Evolutionary conservation across 306 rosid species (phyloP).

Genomic region (Rubus idaeus): DNA sequence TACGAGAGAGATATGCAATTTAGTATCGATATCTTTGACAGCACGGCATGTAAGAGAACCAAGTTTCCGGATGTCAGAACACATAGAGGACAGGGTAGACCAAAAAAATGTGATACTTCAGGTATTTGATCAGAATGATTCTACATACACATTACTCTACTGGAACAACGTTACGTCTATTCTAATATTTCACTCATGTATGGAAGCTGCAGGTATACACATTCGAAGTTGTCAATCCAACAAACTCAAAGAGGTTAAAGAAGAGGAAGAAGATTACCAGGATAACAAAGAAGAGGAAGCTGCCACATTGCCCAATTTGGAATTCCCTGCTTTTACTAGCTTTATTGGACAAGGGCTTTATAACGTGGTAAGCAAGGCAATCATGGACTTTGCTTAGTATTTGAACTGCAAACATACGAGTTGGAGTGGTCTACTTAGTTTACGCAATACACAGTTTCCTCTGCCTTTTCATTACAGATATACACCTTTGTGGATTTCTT

Average conservation of each 20-base stretch:
- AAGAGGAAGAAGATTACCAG: neutral
- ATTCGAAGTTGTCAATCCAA: neutral
- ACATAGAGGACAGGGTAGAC: neutral
- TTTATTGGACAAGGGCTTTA: too few relatives aligned
- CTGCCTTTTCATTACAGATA: neutral
- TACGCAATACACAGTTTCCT: too few relatives aligned
- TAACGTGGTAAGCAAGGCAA: conserved; percentile 3
- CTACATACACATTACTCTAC: neutral
- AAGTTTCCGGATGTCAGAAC: neutral
- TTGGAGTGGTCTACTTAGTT: neutral
- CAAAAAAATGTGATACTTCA: neutral
- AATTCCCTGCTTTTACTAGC: neutral
- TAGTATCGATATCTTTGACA: conserved; percentile 1
- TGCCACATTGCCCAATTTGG: neutral
- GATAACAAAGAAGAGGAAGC: neutral
- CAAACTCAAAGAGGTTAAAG: neutral
- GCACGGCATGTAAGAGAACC: neutral
- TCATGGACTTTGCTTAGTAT: neutral
- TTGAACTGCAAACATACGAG: neutral
- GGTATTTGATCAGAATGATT: neutral
- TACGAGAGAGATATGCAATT: conserved; percentile 14
- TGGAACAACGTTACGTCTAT: neutral
- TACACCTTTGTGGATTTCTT: too few relatives aligned
- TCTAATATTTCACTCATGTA: neutral
- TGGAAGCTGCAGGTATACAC: neutral